Evolutionary conservation across 768 basidiomycete genomes (phyloP), one percentile per base, ranked within the genome.

Genomic region (Cystofilobasidium bisporidii): DNA sequence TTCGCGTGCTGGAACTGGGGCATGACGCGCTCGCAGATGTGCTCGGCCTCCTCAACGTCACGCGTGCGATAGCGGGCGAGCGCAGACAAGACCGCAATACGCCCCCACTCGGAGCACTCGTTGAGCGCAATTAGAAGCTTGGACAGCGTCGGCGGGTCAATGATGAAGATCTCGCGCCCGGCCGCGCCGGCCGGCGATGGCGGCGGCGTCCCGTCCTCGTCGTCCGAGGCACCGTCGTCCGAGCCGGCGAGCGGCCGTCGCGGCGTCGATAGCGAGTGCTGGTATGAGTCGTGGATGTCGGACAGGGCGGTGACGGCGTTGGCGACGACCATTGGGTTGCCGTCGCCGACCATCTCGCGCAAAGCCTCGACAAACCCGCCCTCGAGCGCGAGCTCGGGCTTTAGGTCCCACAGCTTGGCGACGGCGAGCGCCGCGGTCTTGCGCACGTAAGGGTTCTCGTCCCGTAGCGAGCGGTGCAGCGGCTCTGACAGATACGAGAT

Each of bases 1-100:
- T 99, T 99, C 32, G 85, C 88, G 74, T 99, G 96, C 77, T 99
- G 96, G 78, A 98, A 94, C 74, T 99, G 96, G 5, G 96, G 96
- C 47, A 98, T 87, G 17, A 98, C 94, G 33, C 96, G 86, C 78
- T 98, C 96, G 76, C 96, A 98, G 70, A 98, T 98, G 76, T 98
- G 94, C 74, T 99, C 96, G 75, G 89, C 89, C 80, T 99, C 96
- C 77, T 90, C 89, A 69, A 89, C 90, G 73, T 94, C 94, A 47
- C 82, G 80, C 0, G 91, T 84, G 41, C 81, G 81, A 77, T 97
- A 98, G 53, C 89, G 84, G 8, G 90, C 82, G 36, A 98, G 79
- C 0, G 91, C 89, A 67, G 87, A 88, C 62, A 98, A 78, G 43
- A 99, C 85, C 0, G 93, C 91, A 20, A 99, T 91, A 65, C 94